phyloP scores from a whole-genome alignment of 345 rosid genomes.

The Lepidium sativum region DNA sequence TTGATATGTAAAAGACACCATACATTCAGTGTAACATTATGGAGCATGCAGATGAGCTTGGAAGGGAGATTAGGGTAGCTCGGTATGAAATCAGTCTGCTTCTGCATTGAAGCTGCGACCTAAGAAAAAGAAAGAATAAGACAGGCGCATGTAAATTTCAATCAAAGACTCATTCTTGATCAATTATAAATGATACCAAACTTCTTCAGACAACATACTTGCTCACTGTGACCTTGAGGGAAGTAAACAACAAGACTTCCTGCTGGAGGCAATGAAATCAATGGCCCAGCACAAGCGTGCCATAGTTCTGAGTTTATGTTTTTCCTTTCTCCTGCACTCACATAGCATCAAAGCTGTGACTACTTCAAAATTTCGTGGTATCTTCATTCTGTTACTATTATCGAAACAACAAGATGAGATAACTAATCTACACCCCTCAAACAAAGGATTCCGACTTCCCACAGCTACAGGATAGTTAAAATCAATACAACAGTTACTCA shows the following conservation, averaged over 20 bases:
- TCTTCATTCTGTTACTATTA: neutral
- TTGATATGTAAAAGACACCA: neutral
- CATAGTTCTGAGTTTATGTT: conserved; percentile 78
- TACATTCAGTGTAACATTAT: conserved; percentile 67
- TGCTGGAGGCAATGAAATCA: conserved; percentile 75
- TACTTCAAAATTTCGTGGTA: neutral
- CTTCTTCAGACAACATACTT: conserved; percentile 34
- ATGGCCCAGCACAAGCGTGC: conserved; percentile 97
- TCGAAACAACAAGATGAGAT: conserved; percentile 1
- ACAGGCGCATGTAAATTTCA: neutral
- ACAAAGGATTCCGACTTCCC: neutral
- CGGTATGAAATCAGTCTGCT: conserved; percentile 41
- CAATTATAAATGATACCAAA: too few relatives aligned
- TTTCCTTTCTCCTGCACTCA: conserved; percentile 60
- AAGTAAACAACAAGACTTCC: conserved; percentile 89
- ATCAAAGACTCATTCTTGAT: conserved; percentile 2
- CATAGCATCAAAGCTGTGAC: conserved; percentile 9
- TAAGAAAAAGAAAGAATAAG: neutral
- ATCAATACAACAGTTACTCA: too few relatives aligned
- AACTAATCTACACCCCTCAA: neutral
- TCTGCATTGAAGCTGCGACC: conserved; percentile 73
- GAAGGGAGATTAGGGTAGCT: conserved; percentile 59
- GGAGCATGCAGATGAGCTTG: conserved; percentile 63
- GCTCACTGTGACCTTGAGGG: conserved; percentile 96
- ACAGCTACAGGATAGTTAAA: neutral